Evolutionary conservation across 306 rosid species (phyloP), one percentile per base, ranked within the genome.

Genomic region (Quercus mongolica): DNA sequence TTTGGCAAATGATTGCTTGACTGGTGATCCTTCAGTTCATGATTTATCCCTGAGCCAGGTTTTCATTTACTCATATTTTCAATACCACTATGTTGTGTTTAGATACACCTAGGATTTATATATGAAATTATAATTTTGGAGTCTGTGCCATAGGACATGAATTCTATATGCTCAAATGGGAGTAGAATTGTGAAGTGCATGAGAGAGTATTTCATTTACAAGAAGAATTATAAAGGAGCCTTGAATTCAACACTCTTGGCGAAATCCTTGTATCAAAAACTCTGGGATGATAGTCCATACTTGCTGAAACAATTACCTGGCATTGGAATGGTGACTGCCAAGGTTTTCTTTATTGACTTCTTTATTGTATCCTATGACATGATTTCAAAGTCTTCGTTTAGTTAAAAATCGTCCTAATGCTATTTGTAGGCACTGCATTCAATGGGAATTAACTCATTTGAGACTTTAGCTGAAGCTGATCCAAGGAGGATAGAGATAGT

Each of bases 311-410:
- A 95, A 78, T 84, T 95, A 82, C 98, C 99, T 56, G 99, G 98
- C 81, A 95, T 95, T 77, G 99, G 99, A 78, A 90, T 95, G 96
- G 97, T 95, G 82, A 95, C 99, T 31, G 99, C 99, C 5, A 95
- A 95, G 95, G 99, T 91, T 56, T 77, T 67, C 55, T 84, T 31
- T 19, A 17, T 72, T 30, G 57, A 80, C 77, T 59, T 54, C 52
- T 64, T 77, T 35, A 41, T 67, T 82, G 25, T 78, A 69, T 79
- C 54, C 49, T 69, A 68, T 69, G 26, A 68, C 17, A 25, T 74
- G 35, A 44, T 75, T 71, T 54, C 52, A 56, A 62, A 69, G 58
- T 61, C 71, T 33, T 61, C 28, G 56, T 31, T 46, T 49, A 4
- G 52, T 65, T 33, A 67, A 18, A 67, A 33, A 33, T 71, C 79